These are phyloP conservation scores for Cytospora paraplurivora DNA, from an alignment of 2,329 filamentous ascomycete genomes.

Conservation along the genomic window DNA sequence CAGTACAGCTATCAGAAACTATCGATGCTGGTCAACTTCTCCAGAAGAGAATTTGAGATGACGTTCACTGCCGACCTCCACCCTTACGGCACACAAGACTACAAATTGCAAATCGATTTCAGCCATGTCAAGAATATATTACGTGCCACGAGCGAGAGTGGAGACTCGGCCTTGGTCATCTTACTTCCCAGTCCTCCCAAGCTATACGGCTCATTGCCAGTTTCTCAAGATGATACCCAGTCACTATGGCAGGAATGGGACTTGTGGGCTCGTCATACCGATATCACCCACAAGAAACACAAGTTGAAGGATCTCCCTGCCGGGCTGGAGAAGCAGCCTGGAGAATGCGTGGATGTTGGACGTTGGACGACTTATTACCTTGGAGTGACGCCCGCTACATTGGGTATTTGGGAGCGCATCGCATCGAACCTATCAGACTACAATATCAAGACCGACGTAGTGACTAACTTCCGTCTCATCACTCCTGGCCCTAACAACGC, in stretches of 20 bases:
- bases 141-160: constrained; percentile 38
- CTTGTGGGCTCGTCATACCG: constrained; percentile 52
- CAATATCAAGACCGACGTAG: constrained; percentile 57
- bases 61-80: constrained; percentile 17
- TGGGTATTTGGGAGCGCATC: constrained; percentile 45
- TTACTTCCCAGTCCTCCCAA: constrained; percentile 51
- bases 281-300: constrained; percentile 44
- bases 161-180: constrained; percentile 47
- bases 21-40: constrained; percentile 20
- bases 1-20: constrained; percentile 20
- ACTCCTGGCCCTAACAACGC: constrained; percentile 13
- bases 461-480: constrained; percentile 16
- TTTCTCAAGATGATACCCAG: constrained; percentile 39
- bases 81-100: constrained; percentile 31
- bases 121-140: constrained; percentile 49
- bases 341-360: constrained; percentile 52
- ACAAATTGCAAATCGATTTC: constrained; percentile 49
- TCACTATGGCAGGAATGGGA: constrained; percentile 46
- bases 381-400: constrained; percentile 39
- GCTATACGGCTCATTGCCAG: constrained; percentile 45
- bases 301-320: constrained; percentile 40
- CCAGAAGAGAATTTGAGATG: constrained; percentile 17
- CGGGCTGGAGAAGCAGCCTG: constrained; percentile 41
- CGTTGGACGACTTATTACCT: constrained; percentile 60
- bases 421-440: constrained; percentile 66